These are phyloP conservation scores for Trichoderma afroharzianum DNA, from an alignment of 2,329 filamentous ascomycete genomes.

Conservation along the genomic window DNA sequence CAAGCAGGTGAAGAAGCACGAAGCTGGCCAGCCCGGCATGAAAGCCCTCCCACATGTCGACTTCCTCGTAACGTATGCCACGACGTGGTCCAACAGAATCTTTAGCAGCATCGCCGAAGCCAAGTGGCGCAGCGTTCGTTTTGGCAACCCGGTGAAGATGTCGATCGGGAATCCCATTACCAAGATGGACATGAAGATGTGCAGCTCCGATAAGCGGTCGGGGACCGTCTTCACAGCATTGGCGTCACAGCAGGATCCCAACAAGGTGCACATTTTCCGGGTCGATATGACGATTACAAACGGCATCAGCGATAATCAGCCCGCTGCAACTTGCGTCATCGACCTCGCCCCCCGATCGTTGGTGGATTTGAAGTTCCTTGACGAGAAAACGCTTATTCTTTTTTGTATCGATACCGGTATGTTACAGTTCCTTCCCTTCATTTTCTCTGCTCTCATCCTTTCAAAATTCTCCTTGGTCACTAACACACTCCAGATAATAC, in stretches of 20 bases:
- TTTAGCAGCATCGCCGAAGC: constrained; percentile 68
- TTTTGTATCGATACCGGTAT: constrained; percentile 47
- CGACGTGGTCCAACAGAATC: constrained; percentile 54
- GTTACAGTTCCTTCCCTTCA: not conserved
- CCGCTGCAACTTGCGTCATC: constrained; percentile 39
- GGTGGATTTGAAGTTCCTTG: constrained; percentile 65
- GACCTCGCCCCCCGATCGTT: constrained; percentile 43
- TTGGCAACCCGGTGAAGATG: constrained; percentile 53
- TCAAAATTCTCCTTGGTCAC: not conserved
- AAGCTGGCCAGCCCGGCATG: constrained; percentile 43
- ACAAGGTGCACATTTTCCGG: constrained; percentile 55
- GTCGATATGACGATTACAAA: constrained; percentile 51
- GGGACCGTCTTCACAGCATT: constrained; percentile 41
- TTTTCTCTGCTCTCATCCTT: not conserved
- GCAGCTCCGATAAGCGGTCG: constrained; percentile 28
- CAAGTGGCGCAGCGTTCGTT: constrained; percentile 64
- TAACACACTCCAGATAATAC: constrained; percentile 25
- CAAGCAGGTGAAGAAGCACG: constrained; percentile 46
- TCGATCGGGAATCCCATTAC: constrained; percentile 42
- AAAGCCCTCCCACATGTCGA: constrained; percentile 58
- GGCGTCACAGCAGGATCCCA: constrained; percentile 35
- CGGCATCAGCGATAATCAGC: constrained; percentile 51
- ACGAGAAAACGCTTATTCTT: constrained; percentile 58
- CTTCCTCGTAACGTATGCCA: constrained; percentile 59
- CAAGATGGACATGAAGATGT: constrained; percentile 58